Conservation (phyloP, 1,284 basidiomycete species). For the Ganoderma resinaceum region DNA sequence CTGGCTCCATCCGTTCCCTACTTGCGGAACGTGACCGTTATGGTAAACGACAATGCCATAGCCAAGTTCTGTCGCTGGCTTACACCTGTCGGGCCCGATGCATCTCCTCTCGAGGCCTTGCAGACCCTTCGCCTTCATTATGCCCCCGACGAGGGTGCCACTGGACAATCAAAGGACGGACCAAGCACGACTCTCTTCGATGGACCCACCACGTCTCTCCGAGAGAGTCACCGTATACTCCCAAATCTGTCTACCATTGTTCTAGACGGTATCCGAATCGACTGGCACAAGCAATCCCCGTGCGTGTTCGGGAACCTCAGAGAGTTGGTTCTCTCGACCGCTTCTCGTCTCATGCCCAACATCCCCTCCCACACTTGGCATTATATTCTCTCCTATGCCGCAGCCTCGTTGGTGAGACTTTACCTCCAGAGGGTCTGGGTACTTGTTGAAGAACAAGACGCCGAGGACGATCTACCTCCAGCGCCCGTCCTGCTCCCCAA, state of each 20-base stretch:
- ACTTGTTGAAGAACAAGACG: not conserved
- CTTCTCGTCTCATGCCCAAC: constrained; percentile 56
- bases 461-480: not conserved
- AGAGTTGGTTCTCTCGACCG: constrained; percentile 35
- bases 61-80: not conserved
- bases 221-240: not conserved
- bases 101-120: not conserved
- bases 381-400: constrained; percentile 53
- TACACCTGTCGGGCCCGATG: not conserved
- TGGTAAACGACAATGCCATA: not conserved
- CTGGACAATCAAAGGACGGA: not conserved
- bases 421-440: constrained; percentile 54
- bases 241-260: constrained; percentile 54
- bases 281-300: constrained; percentile 49
- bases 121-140: not conserved
- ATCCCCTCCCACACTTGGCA: constrained; percentile 54
- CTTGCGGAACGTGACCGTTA: not conserved
- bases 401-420: constrained; percentile 34
- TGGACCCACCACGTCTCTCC: no score
- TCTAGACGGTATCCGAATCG: constrained; percentile 61
- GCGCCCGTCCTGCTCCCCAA: constrained; percentile 50
- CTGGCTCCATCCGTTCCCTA: not conserved
- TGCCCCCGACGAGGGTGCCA: not conserved
- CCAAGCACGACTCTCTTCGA: constrained; percentile 8
- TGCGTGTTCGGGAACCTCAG: not conserved